phyloP scores from a whole-genome alignment of 2,329 filamentous ascomycete species.

The Pseudocercospora fuligena region DNA sequence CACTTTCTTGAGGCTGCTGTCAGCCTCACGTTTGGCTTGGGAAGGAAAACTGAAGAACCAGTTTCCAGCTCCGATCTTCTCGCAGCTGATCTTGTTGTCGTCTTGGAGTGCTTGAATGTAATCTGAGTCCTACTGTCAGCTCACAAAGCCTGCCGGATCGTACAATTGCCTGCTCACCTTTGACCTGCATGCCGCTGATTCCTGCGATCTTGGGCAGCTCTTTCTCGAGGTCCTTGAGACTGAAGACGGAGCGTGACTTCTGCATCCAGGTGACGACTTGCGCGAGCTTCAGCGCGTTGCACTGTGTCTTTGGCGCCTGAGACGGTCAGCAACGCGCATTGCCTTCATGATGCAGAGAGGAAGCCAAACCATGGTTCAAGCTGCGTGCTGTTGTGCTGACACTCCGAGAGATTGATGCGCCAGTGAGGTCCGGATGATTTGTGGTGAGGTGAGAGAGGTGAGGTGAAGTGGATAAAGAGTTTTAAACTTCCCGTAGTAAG shows the following conservation, averaged over 20 bases:
- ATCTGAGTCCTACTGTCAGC: slow-evolving; percentile 46
- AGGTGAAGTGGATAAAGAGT: slow-evolving; percentile 11
- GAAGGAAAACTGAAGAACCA: slow-evolving; percentile 73
- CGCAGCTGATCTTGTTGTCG: slow-evolving; percentile 65
- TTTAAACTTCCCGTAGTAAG: neutral
- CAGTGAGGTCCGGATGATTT: neutral
- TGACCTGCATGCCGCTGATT: slow-evolving; percentile 65
- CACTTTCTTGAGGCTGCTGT: slow-evolving; percentile 45
- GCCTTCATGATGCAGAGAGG: neutral
- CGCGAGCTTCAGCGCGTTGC: slow-evolving; percentile 62
- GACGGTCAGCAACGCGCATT: neutral
- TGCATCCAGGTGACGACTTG: slow-evolving; percentile 65
- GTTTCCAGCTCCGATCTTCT: slow-evolving; percentile 73
- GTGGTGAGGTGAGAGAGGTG: neutral
- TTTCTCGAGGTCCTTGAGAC: slow-evolving; percentile 71
- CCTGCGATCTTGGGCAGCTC: slow-evolving; percentile 63
- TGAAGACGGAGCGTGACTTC: slow-evolving; percentile 64
- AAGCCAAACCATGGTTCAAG: neutral
- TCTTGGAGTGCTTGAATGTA: slow-evolving; percentile 66
- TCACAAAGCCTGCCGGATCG: neutral
- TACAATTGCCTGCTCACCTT: slow-evolving; percentile 30
- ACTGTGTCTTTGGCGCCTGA: slow-evolving; percentile 59
- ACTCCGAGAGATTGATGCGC: neutral
- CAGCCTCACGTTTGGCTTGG: slow-evolving; percentile 58
- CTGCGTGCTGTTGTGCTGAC: neutral